Evolutionary conservation across 192 early-diverging fungal genomes (phyloP).

Genomic region (Pilobolus umbonatus): DNA sequence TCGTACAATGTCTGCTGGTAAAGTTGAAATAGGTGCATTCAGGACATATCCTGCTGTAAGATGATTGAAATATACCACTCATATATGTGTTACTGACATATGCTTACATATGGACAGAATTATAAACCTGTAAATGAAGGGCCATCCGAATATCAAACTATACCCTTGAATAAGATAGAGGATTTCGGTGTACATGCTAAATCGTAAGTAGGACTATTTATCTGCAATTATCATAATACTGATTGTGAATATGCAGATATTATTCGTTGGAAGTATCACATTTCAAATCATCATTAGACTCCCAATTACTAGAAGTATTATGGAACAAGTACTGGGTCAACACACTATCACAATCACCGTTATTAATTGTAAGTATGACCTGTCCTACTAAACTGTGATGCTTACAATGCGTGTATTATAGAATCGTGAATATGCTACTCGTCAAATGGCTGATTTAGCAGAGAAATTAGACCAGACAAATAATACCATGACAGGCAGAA

Average conservation of each 20-base stretch:
- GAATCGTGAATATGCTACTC: slow-evolving; percentile 76
- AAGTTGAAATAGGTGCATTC: slow-evolving; percentile 98
- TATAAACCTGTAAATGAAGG: slow-evolving; percentile 76
- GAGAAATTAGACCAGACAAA: slow-evolving; percentile 82
- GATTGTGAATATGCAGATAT: slow-evolving; percentile 52
- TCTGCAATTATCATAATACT: too few species aligned
- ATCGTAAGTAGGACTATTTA: too few species aligned
- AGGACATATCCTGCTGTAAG: slow-evolving; percentile 88
- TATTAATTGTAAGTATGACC: slow-evolving; percentile 63
- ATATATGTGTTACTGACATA: neutral
- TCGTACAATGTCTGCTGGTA: slow-evolving; percentile 93
- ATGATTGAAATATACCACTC: neutral
- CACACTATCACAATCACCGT: slow-evolving; percentile 88
- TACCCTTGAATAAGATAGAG: slow-evolving; percentile 93
- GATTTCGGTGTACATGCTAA: slow-evolving; percentile 96
- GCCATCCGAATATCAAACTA: slow-evolving; percentile 82
- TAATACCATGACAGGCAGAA: slow-evolving; percentile 41
- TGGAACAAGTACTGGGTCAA: slow-evolving; percentile 99
- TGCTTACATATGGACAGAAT: slow-evolving; percentile 37
- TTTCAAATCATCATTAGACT: slow-evolving; percentile 91
- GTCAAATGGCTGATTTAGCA: slow-evolving; percentile 78
- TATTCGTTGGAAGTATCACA: slow-evolving; percentile 87
- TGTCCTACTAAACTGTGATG: neutral
- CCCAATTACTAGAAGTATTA: slow-evolving; percentile 79
- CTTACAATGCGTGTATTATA: slow-evolving; percentile 21